Evolutionary conservation across 2,329 filamentous ascomycete species (phyloP).

Genomic region (Alternaria conjuncta): DNA sequence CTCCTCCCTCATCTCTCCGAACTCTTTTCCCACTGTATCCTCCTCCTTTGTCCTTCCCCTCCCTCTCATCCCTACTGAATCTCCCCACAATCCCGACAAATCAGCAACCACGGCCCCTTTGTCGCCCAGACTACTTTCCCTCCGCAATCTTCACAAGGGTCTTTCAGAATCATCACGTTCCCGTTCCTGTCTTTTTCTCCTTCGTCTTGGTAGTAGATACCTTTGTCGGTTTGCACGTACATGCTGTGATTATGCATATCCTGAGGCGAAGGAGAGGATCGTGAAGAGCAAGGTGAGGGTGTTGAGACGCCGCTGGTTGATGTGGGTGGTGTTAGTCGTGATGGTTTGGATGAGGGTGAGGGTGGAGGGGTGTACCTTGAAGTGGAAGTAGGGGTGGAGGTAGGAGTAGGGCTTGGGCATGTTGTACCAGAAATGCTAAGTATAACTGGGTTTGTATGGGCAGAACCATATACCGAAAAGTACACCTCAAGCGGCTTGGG

Average conservation of each 20-base stretch:
- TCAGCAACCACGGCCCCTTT: slow-evolving; percentile 7
- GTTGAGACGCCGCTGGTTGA: neutral
- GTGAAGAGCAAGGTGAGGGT: neutral
- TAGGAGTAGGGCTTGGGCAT: neutral
- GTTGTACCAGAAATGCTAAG: neutral
- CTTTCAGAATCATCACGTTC: neutral
- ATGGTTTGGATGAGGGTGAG: too few relatives aligned
- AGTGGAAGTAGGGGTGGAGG: neutral
- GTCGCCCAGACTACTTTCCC: slow-evolving; percentile 8
- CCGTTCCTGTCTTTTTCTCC: slow-evolving; percentile 8
- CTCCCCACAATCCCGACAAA: slow-evolving; percentile 7
- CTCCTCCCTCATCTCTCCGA: neutral
- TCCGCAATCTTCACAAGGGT: slow-evolving; percentile 4
- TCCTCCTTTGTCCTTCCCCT: too few relatives aligned
- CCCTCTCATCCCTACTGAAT: neutral
- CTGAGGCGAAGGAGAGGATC: neutral
- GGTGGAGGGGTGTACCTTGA: neutral
- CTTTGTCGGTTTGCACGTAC: neutral
- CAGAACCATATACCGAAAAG: neutral
- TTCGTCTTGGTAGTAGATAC: neutral
- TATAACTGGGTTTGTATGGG: neutral
- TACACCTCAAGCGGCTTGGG: neutral
- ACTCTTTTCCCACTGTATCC: too few relatives aligned
- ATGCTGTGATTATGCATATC: neutral
- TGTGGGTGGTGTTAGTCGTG: neutral